phyloP scores from a whole-genome alignment of 2,329 filamentous ascomycete genomes.

The Colletotrichum chrysophilum region DNA sequence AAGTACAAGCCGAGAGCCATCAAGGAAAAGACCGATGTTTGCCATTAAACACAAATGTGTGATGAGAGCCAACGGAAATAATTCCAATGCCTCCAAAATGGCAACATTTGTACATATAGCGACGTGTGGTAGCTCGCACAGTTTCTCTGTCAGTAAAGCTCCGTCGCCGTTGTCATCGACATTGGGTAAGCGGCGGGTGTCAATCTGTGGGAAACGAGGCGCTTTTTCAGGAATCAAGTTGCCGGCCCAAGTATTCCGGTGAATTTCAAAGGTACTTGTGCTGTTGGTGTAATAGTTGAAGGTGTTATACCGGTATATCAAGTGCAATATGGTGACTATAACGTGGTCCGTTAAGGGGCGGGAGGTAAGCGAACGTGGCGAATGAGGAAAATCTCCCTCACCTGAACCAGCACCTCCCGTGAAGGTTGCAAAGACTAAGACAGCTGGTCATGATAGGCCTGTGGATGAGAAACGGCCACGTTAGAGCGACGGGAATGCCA shows the following conservation, averaged over 20 bases:
- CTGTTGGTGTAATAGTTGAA: background rate
- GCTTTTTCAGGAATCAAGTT: background rate
- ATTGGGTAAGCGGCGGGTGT: constrained; percentile 14
- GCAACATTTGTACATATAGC: background rate
- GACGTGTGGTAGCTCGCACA: background rate
- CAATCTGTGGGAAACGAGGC: background rate
- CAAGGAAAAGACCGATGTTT: background rate
- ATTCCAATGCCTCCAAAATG: background rate
- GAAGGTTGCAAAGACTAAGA: background rate
- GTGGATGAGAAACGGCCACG: background rate
- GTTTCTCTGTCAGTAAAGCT: background rate
- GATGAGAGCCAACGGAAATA: background rate
- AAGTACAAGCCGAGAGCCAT: background rate
- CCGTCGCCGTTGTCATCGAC: background rate
- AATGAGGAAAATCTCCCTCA: background rate
- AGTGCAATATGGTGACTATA: constrained; percentile 9
- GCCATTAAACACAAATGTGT: background rate
- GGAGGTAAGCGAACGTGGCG: constrained; percentile 1
- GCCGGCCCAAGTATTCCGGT: background rate
- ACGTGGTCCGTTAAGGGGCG: background rate
- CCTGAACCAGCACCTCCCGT: background rate
- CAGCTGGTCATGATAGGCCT: background rate
- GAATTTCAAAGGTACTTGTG: background rate
- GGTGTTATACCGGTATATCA: constrained; percentile 11
- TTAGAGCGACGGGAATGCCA: background rate